Percentiles rank a stretch among this genome's conserved stretches.
Conservation (phyloP, 192 early-diverging fungal species). For the Mortierella claussenii region DNA sequence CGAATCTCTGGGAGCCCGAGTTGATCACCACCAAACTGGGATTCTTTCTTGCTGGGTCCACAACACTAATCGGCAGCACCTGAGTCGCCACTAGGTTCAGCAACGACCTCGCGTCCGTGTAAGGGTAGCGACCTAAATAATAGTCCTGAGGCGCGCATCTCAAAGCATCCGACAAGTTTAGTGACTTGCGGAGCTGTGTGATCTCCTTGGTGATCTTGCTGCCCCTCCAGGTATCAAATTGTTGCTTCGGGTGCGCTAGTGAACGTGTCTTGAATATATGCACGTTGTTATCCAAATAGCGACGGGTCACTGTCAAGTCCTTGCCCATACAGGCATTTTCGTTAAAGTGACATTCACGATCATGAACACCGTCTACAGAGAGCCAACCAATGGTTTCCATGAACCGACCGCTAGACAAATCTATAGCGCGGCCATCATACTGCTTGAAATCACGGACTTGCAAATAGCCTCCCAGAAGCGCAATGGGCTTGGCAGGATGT, state of each 20-base stretch:
- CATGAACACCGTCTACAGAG: conserved; percentile 55
- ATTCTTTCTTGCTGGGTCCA: conserved; percentile 48
- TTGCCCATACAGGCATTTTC: conserved; percentile 43
- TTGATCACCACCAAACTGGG: conserved; percentile 57
- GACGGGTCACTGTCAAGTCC: conserved; percentile 57
- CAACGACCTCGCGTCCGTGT: conserved; percentile 46
- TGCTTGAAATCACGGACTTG: conserved; percentile 64
- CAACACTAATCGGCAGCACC: conserved; percentile 44
- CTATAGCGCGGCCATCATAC: conserved; percentile 58
- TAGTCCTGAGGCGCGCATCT: conserved; percentile 66
- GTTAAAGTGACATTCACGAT: conserved; percentile 18
- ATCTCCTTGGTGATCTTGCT: conserved; percentile 53
- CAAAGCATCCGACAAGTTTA: conserved; percentile 48
- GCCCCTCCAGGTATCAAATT: conserved; percentile 53
- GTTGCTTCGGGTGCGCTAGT: conserved; percentile 32
- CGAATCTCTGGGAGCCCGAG: conserved; percentile 57
- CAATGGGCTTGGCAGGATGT: conserved; percentile 60
- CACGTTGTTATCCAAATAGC: conserved; percentile 64
- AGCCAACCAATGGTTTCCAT: conserved; percentile 68
- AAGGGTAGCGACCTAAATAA: conserved; percentile 53
- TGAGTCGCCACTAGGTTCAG: conserved; percentile 50
- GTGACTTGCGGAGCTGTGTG: conserved; percentile 24
- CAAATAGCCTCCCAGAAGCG: conserved; percentile 64
- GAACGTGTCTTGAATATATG: conserved; percentile 64
- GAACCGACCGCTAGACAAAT: conserved; percentile 61